Percentiles rank a stretch among this genome's conserved stretches.
These are phyloP conservation scores for Nyctanthes arbortristis DNA, from an alignment of 257 asterid species.

Conservation along the genomic window DNA sequence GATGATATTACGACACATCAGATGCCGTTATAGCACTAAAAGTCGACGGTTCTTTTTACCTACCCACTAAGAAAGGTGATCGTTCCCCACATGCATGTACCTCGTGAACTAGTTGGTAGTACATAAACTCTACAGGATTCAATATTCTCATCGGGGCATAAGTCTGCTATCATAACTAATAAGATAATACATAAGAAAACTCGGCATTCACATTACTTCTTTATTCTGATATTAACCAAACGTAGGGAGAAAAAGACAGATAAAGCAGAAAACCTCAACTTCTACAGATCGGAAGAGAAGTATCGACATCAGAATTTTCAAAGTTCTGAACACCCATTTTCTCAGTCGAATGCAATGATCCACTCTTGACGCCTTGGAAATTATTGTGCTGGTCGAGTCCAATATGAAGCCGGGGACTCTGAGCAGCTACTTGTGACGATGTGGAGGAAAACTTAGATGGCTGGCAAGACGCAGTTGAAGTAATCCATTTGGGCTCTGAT, in stretches of 20 bases:
- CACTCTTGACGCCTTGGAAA: background rate
- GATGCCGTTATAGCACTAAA: too few species aligned
- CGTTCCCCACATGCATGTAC: too few species aligned
- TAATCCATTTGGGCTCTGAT: constrained; percentile 18
- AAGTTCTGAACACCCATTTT: background rate
- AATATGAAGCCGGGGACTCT: constrained; percentile 24
- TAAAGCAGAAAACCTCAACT: background rate
- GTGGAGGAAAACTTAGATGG: background rate
- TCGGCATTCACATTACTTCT: too few species aligned
- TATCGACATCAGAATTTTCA: constrained; percentile 33
- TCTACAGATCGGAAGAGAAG: constrained; percentile 39
- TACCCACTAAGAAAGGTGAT: too few species aligned
- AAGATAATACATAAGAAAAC: too few species aligned
- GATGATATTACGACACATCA: too few species aligned
- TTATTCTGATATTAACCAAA: too few species aligned
- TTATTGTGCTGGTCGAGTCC: constrained; percentile 14
- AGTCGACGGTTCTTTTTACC: too few species aligned
- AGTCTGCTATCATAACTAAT: too few species aligned
- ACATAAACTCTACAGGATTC: too few species aligned
- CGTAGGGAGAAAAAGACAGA: background rate
- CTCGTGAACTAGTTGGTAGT: too few species aligned
- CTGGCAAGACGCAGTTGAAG: background rate
- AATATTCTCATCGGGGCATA: too few species aligned
- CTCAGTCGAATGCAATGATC: constrained; percentile 1
- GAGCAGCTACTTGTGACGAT: background rate